Conservation (phyloP, 2,329 filamentous ascomycete genomes). For the Claviceps sp. region DNA sequence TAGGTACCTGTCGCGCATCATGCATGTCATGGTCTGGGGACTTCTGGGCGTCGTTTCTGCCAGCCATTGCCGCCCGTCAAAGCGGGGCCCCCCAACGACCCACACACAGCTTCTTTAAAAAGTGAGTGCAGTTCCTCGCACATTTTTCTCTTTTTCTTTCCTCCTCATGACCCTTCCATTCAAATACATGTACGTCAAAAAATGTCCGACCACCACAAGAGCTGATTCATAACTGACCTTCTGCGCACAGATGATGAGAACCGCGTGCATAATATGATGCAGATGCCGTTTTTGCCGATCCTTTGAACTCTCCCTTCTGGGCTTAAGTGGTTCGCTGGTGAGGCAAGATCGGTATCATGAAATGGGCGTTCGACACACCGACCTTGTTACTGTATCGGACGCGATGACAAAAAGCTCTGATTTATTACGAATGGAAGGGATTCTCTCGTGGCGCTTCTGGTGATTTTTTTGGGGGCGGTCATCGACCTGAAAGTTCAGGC, state of each 20-base stretch:
- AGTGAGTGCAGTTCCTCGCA: conserved; percentile 16
- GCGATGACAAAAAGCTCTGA: conserved; percentile 98
- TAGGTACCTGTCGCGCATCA: too few species aligned
- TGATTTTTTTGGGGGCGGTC: not conserved
- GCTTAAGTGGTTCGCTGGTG: conserved; percentile 76
- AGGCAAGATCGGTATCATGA: conserved; percentile 61
- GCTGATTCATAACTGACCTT: conserved; percentile 18
- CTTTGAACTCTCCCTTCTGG: conserved; percentile 72
- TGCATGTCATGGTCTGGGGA: not conserved
- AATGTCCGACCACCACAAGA: conserved; percentile 5
- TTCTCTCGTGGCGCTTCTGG: not conserved
- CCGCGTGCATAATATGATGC: conserved; percentile 88
- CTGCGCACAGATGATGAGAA: conserved; percentile 88
- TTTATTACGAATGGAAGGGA: conserved; percentile 30
- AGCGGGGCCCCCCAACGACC: conserved; percentile 1
- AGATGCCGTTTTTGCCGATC: conserved; percentile 48
- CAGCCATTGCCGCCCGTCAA: conserved; percentile 3
- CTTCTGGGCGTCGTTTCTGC: conserved; percentile 1
- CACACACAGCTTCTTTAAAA: conserved; percentile 22
- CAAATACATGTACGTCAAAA: conserved; percentile 74
- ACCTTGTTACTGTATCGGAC: conserved; percentile 96
- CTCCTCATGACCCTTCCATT: conserved; percentile 90
- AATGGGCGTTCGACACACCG: conserved; percentile 98
- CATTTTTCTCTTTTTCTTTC: conserved; percentile 35
- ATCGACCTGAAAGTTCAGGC: not conserved